phyloP scores from a whole-genome alignment of 129 eudicot genomes.

The Ambrosia trifida region DNA sequence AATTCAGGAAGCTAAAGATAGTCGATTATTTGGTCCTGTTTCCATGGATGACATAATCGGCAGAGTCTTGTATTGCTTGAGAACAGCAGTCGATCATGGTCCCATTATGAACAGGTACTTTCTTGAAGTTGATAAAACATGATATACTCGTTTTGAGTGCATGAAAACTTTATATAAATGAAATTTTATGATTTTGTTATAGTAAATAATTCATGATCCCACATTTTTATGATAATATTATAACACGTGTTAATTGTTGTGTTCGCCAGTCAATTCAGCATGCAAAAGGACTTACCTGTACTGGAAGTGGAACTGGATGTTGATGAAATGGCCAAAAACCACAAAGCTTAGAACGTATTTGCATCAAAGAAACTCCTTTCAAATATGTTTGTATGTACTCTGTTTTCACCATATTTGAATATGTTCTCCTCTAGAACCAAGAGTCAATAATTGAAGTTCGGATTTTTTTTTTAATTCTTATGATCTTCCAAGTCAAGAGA shows the following conservation, averaged over 20 bases:
- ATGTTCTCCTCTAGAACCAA: conserved; percentile 25
- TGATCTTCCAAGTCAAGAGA: conserved; percentile 34
- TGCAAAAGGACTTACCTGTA: conserved; percentile 66
- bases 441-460: conserved; percentile 38
- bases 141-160: not conserved
- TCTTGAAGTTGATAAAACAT: conserved; percentile 5
- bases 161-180: not conserved
- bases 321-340: conserved; percentile 87
- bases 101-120: conserved; percentile 84
- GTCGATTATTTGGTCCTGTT: conserved; percentile 94
- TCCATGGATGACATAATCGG: conserved; percentile 79
- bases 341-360: conserved; percentile 48
- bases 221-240: not conserved
- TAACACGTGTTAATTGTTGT: conserved; percentile 12
- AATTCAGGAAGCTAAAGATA: conserved; percentile 88
- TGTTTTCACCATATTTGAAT: conserved; percentile 24
- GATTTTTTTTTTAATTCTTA: conserved; percentile 28
- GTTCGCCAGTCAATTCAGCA: conserved; percentile 60
- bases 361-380: conserved; percentile 20
- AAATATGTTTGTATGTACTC: conserved; percentile 40
- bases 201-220: too few relatives aligned
- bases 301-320: conserved; percentile 91
- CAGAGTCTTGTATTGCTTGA: conserved; percentile 79
- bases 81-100: conserved; percentile 91
- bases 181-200: too few relatives aligned